phyloP scores from a whole-genome alignment of 331 rosid species.

The Rosa hybrid region DNA sequence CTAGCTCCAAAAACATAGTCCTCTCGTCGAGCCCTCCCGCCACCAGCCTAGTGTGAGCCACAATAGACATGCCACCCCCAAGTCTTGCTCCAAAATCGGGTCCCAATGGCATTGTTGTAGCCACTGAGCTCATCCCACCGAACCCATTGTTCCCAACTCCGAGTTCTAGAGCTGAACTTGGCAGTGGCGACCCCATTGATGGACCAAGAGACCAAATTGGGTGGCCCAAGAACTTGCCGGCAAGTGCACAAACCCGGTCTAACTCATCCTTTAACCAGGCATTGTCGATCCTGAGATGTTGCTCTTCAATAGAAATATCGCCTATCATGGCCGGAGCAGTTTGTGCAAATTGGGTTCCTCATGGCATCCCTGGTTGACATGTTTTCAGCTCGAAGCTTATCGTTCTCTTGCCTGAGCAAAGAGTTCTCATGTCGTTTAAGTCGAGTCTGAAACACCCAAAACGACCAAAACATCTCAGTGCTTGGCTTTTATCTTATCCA shows the following conservation, averaged over 20 bases:
- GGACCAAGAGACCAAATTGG: constrained; percentile 56
- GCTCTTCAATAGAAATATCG: constrained; percentile 82
- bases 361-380: constrained; percentile 87
- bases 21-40: constrained; percentile 53
- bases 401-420: constrained; percentile 81
- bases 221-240: constrained; percentile 82
- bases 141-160: constrained; percentile 88
- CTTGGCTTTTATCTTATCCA: too few relatives aligned
- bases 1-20: constrained; percentile 59
- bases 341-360: constrained; percentile 86
- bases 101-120: constrained; percentile 61
- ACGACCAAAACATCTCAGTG: background rate
- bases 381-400: constrained; percentile 89
- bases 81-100: constrained; percentile 60
- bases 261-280: constrained; percentile 84
- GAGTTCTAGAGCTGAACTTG: constrained; percentile 77
- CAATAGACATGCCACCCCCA: constrained; percentile 41
- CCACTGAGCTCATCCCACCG: constrained; percentile 45
- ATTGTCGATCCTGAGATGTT: constrained; percentile 79
- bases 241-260: constrained; percentile 76
- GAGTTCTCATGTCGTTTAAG: constrained; percentile 90
- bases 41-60: constrained; percentile 32
- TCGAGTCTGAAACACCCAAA: constrained; percentile 59
- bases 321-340: constrained; percentile 72
- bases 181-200: constrained; percentile 56